Base-by-base conservation (phyloP, 2,329 filamentous ascomycete species). In the Alternaria sp. region DNA sequence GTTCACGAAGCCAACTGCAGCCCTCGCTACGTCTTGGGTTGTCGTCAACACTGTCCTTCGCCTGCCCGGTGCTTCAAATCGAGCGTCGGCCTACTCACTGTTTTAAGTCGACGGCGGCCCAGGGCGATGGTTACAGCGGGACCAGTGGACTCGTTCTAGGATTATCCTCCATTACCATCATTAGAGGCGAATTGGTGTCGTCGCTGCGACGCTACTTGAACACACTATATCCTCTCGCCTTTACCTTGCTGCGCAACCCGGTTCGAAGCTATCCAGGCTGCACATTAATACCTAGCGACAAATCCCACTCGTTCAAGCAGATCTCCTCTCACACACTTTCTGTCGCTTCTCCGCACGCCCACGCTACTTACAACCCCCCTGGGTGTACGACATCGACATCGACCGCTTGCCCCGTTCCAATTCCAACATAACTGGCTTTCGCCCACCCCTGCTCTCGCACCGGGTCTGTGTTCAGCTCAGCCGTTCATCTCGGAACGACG, bases 291-390 rank as follows among this genome's bases (percentile, higher is more conserved):
- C 65, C 75, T 68, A 68, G 75, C 73, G 71, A 66, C 69, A 75
- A 71, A 76, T 75, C 72, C 71, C 70, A 66, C 75, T 75, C 75
- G 72, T 76, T 70, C 74, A 33, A 75, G 71, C 66, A 74, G 71
- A 75, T 75, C 74, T 64, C 68, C 54, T 75, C 72, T 65, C 68
- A 69, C 67, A 21, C 43, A 45, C 28, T 69, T 72, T 65, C 63
- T 66, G 65, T 68, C 65, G 18, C 33, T 64, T 63, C 67, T 71
- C 68, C 65, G 66, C 71, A 72, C 70, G 62, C 63, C 66, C 67
- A 66, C 65, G 65, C 69, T 63, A 60, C 67, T 62, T 47, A 61
- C 49, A 61, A 63, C 61, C 65, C 67, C 62, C 65, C 68, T 64
- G 65, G 63, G 55, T 65, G 66, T 66, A 59, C 66, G 64, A 55